phyloP scores from a whole-genome alignment of 495 filamentous ascomycete species.

The Hypoxylon fuscum region DNA sequence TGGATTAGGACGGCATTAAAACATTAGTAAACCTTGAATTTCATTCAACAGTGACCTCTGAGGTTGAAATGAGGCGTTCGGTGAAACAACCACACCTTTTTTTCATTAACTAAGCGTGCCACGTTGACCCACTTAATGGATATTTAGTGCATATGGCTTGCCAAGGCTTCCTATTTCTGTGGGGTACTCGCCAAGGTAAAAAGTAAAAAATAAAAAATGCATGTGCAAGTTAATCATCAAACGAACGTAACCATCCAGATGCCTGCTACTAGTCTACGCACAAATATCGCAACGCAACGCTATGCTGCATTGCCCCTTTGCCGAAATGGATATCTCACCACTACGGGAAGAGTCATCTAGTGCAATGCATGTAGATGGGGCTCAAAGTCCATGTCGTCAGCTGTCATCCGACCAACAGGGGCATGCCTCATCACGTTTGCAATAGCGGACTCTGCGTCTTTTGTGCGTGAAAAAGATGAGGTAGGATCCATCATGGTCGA shows the following conservation, averaged over 20 bases:
- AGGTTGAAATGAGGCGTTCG: not conserved
- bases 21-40: slow-evolving; percentile 1
- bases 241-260: slow-evolving; percentile 33
- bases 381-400: not conserved
- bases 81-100: slow-evolving; percentile 18
- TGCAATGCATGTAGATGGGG: slow-evolving; percentile 21
- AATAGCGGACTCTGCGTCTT: slow-evolving; percentile 27
- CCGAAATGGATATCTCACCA: slow-evolving; percentile 6
- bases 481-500: not conserved
- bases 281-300: slow-evolving; percentile 31
- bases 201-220: not conserved
- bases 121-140: no score
- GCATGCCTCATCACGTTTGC: slow-evolving; percentile 19
- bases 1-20: not conserved
- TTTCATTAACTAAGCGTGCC: no score
- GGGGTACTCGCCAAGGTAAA: not conserved
- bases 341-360: slow-evolving; percentile 19
- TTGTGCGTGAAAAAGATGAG: slow-evolving; percentile 28
- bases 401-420: slow-evolving; percentile 23
- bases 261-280: slow-evolving; percentile 16
- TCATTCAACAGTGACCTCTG: not conserved
- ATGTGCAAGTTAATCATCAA: slow-evolving; percentile 9
- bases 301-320: slow-evolving; percentile 15
- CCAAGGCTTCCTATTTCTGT: not conserved
- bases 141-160: not conserved